A percentile compares a stretch with the other conserved stretches of the same genome.
These are phyloP conservation scores for Penicillium crystallinum DNA, from an alignment of 495 filamentous ascomycete genomes.

Conservation along the genomic window DNA sequence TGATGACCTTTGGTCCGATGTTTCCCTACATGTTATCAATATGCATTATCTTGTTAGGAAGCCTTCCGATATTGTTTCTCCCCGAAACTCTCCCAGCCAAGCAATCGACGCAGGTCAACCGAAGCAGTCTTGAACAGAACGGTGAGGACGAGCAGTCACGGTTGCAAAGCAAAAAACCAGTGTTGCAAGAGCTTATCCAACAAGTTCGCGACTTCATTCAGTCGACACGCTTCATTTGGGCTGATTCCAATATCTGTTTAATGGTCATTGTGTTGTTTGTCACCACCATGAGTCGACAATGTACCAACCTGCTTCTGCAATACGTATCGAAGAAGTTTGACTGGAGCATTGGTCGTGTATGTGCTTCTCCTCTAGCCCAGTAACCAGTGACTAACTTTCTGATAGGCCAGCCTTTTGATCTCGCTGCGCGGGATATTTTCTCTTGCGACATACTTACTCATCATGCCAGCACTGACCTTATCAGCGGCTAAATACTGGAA, in stretches of 20 bases:
- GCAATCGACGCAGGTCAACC: conserved; percentile 11
- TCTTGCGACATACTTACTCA: conserved; percentile 25
- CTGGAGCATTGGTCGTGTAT: conserved; percentile 37
- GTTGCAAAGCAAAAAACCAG: conserved; percentile 2
- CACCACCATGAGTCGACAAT: conserved; percentile 25
- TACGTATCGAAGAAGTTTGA: conserved; percentile 39
- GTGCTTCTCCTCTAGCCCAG: background rate
- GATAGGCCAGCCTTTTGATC: conserved; percentile 36
- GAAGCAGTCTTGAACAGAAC: background rate
- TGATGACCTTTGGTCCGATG: conserved; percentile 26
- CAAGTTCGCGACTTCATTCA: conserved; percentile 23
- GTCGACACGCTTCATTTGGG: conserved; percentile 29
- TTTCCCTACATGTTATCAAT: conserved; percentile 24
- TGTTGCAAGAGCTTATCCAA: conserved; percentile 10
- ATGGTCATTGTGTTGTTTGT: conserved; percentile 30
- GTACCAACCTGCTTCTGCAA: conserved; percentile 30
- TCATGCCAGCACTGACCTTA: conserved; percentile 28
- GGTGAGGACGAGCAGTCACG: background rate
- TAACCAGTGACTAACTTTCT: conserved; percentile 1
- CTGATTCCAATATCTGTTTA: conserved; percentile 22
- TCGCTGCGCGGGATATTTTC: conserved; percentile 35
- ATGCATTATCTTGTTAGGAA: conserved; percentile 24
- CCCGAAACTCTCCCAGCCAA: conserved; percentile 40
- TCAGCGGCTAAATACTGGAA: conserved; percentile 20
- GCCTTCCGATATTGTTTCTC: conserved; percentile 27